Conservation (phyloP, 306 rosid genomes). For the Canavalia ensiformis region DNA sequence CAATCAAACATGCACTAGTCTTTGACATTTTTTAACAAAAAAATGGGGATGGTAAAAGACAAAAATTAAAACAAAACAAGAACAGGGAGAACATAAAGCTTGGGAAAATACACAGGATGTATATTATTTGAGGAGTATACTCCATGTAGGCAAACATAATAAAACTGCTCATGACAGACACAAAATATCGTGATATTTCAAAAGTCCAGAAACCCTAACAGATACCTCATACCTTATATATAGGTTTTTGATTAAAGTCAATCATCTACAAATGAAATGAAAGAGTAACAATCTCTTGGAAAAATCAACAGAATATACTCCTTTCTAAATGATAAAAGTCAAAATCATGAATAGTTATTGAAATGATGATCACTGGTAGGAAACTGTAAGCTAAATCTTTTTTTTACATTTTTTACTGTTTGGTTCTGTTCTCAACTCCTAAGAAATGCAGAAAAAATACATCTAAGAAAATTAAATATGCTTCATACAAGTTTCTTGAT, state of each 20-base stretch:
- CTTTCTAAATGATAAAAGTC: conserved; percentile 16
- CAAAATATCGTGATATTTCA: conserved; percentile 19
- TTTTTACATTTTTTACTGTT: conserved; percentile 27
- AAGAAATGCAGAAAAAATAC: conserved; percentile 17
- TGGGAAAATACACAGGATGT: conserved; percentile 15
- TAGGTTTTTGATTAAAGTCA: conserved; percentile 26
- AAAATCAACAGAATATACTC: conserved; percentile 37
- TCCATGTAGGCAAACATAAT: background rate
- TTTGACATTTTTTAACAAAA: background rate
- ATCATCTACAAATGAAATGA: conserved; percentile 26
- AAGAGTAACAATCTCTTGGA: conserved; percentile 34
- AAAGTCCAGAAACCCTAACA: conserved; percentile 24
- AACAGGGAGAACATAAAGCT: background rate
- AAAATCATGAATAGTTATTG: conserved; percentile 25
- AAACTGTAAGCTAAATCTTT: conserved; percentile 34
- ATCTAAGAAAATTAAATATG: conserved; percentile 27
- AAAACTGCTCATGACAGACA: background rate
- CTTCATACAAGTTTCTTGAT: conserved; percentile 75
- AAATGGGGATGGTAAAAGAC: background rate
- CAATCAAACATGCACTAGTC: conserved; percentile 18
- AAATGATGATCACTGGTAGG: conserved; percentile 34
- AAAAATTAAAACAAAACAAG: background rate
- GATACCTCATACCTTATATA: conserved; percentile 23
- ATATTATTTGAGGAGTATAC: conserved; percentile 8
- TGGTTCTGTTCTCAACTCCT: conserved; percentile 38